These are phyloP conservation scores for Puccinia hordei DNA, from an alignment of 1,284 basidiomycete genomes.

Conservation along the genomic window DNA sequence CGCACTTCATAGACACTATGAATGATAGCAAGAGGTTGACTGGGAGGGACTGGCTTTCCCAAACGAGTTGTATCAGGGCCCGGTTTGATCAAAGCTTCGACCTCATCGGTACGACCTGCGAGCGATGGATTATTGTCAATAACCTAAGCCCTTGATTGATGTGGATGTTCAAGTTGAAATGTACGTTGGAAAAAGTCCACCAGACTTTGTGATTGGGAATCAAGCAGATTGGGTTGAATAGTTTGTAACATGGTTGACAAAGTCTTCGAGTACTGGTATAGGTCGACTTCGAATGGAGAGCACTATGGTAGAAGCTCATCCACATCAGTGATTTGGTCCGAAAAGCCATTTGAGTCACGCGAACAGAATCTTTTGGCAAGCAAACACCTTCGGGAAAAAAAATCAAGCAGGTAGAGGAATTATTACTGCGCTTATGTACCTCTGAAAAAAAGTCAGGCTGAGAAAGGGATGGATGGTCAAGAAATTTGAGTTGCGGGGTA, in stretches of 20 bases:
- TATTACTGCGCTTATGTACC: constrained; percentile 2
- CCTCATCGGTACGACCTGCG: constrained; percentile 18
- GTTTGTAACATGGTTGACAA: background rate
- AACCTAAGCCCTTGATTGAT: background rate
- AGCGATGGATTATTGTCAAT: background rate
- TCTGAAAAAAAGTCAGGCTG: constrained; percentile 37
- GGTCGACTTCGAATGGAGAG: constrained; percentile 23
- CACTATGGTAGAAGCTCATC: constrained; percentile 22
- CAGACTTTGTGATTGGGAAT: constrained; percentile 14
- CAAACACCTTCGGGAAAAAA: background rate
- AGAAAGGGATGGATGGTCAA: constrained; percentile 23
- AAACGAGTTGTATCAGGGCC: background rate
- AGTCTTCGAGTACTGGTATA: constrained; percentile 24
- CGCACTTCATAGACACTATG: constrained; percentile 34
- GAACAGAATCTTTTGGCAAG: background rate
- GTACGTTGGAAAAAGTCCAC: constrained; percentile 35
- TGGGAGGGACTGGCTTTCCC: background rate
- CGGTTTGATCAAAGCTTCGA: constrained; percentile 7
- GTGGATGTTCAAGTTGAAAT: background rate
- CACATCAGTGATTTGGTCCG: background rate
- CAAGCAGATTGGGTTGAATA: constrained; percentile 6
- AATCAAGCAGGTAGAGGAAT: too few relatives aligned
- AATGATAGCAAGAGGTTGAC: constrained; percentile 23
- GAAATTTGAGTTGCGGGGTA: background rate
- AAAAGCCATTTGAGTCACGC: background rate